Evolutionary conservation across 192 early-diverging fungal species (phyloP).

Genomic region (Gigaspora rosea): DNA sequence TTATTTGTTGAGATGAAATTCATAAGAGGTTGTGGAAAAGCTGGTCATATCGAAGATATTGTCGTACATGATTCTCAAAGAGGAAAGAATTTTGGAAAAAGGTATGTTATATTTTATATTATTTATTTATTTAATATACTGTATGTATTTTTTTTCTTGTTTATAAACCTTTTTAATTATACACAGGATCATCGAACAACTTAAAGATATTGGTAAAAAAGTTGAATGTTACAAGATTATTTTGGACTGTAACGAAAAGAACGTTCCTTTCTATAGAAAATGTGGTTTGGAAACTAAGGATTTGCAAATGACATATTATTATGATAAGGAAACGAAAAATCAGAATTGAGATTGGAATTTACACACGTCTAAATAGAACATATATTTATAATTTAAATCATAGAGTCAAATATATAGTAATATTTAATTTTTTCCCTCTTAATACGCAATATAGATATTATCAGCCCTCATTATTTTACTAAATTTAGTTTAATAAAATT

Average conservation of each 20-base stretch:
- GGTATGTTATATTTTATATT: conserved; percentile 36
- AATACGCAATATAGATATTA: no score
- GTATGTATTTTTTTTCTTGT: not conserved
- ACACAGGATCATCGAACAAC: conserved; percentile 78
- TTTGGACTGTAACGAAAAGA: conserved; percentile 68
- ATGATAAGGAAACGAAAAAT: conserved; percentile 24
- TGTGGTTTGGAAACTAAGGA: conserved; percentile 81
- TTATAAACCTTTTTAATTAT: not conserved
- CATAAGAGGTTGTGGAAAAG: conserved; percentile 74
- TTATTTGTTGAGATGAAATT: conserved; percentile 93
- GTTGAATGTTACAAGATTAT: conserved; percentile 93
- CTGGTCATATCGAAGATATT: conserved; percentile 92
- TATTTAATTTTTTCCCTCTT: no score
- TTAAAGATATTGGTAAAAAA: conserved; percentile 70
- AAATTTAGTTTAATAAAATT: not conserved
- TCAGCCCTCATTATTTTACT: no score
- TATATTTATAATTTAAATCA: no score
- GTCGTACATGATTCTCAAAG: conserved; percentile 76
- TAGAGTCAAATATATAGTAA: no score
- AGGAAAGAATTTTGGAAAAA: conserved; percentile 66
- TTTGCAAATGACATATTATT: conserved; percentile 68
- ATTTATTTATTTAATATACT: not conserved
- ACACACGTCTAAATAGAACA: not conserved
- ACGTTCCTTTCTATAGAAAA: conserved; percentile 92
- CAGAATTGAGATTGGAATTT: conserved; percentile 27